Percentiles rank a stretch among this genome's conserved stretches.
These are phyloP conservation scores for Inga oerstediana DNA, from an alignment of 306 rosid genomes.

Conservation along the genomic window DNA sequence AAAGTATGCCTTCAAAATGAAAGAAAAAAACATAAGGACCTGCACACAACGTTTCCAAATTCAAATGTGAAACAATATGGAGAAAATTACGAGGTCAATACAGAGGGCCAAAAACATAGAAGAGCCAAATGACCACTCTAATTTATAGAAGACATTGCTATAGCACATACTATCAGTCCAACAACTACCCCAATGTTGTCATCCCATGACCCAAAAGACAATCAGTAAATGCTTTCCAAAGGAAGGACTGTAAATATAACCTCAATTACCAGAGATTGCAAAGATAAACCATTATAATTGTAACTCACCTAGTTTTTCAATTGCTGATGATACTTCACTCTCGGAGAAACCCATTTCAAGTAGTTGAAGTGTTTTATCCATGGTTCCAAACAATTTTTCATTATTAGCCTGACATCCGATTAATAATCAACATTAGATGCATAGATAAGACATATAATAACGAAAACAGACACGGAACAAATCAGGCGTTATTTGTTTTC, in stretches of 20 bases:
- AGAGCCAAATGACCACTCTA: not conserved
- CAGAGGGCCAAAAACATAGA: not conserved
- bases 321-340: slow-evolving; percentile 80
- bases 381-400: slow-evolving; percentile 81
- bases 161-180: not conserved
- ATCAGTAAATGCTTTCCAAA: slow-evolving; percentile 11
- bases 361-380: slow-evolving; percentile 84
- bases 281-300: slow-evolving; percentile 26
- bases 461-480: not conserved
- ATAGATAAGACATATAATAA: not conserved
- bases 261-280: slow-evolving; percentile 7
- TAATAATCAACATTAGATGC: slow-evolving; percentile 15
- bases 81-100: not conserved
- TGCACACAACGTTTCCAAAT: slow-evolving; percentile 26
- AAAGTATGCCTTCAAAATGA: slow-evolving; percentile 1
- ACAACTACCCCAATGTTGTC: slow-evolving; percentile 11
- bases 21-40: not conserved
- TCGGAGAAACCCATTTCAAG: slow-evolving; percentile 97
- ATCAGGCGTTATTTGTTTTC: not conserved
- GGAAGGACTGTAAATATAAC: slow-evolving; percentile 18
- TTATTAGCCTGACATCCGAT: slow-evolving; percentile 50
- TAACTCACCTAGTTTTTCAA: slow-evolving; percentile 78
- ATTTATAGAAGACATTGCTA: slow-evolving; percentile 14
- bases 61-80: not conserved
- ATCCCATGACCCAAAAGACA: slow-evolving; percentile 17